Evolutionary conservation across 176 grass and related monocot genomes (phyloP).

Genomic region (Oryza glumipatula): DNA sequence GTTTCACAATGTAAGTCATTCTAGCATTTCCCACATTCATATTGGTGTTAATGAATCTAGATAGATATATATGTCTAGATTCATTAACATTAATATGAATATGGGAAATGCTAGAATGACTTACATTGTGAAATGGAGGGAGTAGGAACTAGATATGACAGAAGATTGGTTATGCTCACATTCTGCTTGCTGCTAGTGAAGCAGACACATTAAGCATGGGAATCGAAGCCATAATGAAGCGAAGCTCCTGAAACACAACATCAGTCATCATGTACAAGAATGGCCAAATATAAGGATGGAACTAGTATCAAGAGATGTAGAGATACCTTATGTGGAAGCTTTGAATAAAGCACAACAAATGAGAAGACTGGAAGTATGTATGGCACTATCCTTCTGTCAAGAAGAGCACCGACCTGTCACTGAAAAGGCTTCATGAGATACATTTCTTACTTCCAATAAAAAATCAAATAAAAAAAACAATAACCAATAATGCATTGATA

Average conservation of each 20-base stretch:
- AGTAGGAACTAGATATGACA: constrained; percentile 24
- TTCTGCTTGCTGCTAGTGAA: constrained; percentile 82
- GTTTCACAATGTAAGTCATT: too few relatives aligned
- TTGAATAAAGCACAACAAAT: constrained; percentile 97
- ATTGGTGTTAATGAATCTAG: too few relatives aligned
- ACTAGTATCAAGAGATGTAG: constrained; percentile 21
- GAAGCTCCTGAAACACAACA: constrained; percentile 76
- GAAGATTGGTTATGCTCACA: constrained; percentile 55
- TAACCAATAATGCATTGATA: constrained; percentile 7
- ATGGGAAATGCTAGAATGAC: too few relatives aligned
- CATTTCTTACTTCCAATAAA: not conserved
- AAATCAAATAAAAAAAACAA: constrained; percentile 22
- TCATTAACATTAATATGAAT: too few relatives aligned
- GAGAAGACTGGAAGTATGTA: constrained; percentile 82
- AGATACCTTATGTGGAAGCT: constrained; percentile 93
- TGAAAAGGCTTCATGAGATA: constrained; percentile 35
- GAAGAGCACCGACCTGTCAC: constrained; percentile 71
- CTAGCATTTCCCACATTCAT: too few relatives aligned
- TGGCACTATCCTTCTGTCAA: constrained; percentile 84
- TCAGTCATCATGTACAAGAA: constrained; percentile 6
- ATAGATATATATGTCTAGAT: too few relatives aligned
- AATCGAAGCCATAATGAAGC: constrained; percentile 84
- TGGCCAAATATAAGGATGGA: not conserved
- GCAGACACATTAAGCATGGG: constrained; percentile 90
- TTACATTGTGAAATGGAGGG: too few relatives aligned